Percentiles rank a stretch among this genome's conserved stretches.
phyloP scores from a whole-genome alignment of 306 rosid species.

The Trichosanthes truncata region DNA sequence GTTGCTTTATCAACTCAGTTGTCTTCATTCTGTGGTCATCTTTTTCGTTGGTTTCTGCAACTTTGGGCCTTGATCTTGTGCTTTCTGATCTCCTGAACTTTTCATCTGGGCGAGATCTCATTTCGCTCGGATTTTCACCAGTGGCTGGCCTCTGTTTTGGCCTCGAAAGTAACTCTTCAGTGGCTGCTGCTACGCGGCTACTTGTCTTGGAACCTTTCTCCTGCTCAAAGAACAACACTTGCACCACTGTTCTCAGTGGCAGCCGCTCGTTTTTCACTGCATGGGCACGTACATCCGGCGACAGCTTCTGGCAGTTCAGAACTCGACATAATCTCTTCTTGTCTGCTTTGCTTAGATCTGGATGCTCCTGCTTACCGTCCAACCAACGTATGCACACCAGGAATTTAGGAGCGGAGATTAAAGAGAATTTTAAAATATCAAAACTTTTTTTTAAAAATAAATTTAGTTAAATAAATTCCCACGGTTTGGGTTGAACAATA shows the following conservation, averaged over 20 bases:
- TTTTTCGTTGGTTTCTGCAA: neutral
- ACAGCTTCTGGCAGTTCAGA: constrained; percentile 13
- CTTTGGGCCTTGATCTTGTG: neutral
- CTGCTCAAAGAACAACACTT: constrained; percentile 12
- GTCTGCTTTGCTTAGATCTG: constrained; percentile 8
- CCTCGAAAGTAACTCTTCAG: neutral
- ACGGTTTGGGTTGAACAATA: too few relatives aligned
- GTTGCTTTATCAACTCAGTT: neutral
- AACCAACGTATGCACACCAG: neutral
- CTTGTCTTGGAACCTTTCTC: constrained; percentile 1
- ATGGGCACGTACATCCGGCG: constrained; percentile 3
- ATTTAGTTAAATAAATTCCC: too few relatives aligned
- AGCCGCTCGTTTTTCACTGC: constrained; percentile 17
- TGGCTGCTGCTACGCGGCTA: neutral
- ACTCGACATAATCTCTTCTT: constrained; percentile 14
- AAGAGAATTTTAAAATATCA: too few relatives aligned
- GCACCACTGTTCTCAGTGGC: constrained; percentile 16
- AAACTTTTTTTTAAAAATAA: too few relatives aligned
- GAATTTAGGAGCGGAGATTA: neutral
- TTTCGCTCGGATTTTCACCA: neutral
- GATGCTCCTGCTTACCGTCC: constrained; percentile 9
- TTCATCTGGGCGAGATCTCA: neutral
- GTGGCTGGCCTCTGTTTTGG: constrained; percentile 1
- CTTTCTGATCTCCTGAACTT: constrained; percentile 2
- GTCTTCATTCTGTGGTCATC: neutral